phyloP scores from a whole-genome alignment of 2,329 filamentous ascomycete genomes.

The Aulographum hederae region DNA sequence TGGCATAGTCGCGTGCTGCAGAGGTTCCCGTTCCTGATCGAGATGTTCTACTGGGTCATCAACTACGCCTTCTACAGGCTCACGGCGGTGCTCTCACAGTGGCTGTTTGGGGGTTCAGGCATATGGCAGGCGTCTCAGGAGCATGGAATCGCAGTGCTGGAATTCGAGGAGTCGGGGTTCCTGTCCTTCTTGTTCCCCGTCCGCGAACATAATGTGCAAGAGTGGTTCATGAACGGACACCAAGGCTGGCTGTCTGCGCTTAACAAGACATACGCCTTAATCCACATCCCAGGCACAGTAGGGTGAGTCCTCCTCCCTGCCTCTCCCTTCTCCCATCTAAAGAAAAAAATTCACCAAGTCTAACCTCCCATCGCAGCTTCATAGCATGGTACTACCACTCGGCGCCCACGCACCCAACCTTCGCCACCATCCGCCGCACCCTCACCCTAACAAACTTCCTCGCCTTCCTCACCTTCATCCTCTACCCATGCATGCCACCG shows the following conservation, averaged over 20 bases:
- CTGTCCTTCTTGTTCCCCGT: slow-evolving; percentile 35
- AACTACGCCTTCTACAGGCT: slow-evolving; percentile 46
- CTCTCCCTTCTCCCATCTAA: slow-evolving; percentile 8
- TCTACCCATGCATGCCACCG: slow-evolving; percentile 35
- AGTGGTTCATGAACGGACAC: slow-evolving; percentile 37
- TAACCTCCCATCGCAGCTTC: slow-evolving; percentile 24
- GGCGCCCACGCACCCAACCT: slow-evolving; percentile 29
- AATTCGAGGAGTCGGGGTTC: slow-evolving; percentile 32
- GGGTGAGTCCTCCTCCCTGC: slow-evolving; percentile 23
- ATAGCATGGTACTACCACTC: slow-evolving; percentile 46
- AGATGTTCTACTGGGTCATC: slow-evolving; percentile 58
- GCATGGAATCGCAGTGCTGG: slow-evolving; percentile 35
- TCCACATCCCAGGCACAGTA: slow-evolving; percentile 42
- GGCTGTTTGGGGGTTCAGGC: slow-evolving; percentile 31
- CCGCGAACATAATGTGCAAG: slow-evolving; percentile 33
- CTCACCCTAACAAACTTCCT: slow-evolving; percentile 34
- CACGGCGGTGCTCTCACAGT: slow-evolving; percentile 33
- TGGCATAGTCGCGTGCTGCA: slow-evolving; percentile 44
- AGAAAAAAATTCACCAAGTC: slow-evolving; percentile 2
- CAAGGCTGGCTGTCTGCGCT: slow-evolving; percentile 33
- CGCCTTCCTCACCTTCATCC: slow-evolving; percentile 32
- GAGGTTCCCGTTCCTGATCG: slow-evolving; percentile 50
- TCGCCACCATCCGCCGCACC: slow-evolving; percentile 24
- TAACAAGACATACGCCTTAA: slow-evolving; percentile 40
- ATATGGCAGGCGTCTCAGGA: slow-evolving; percentile 38